These are phyloP conservation scores for Cucurbita maxima DNA, from an alignment of 306 rosid species.

Conservation along the genomic window DNA sequence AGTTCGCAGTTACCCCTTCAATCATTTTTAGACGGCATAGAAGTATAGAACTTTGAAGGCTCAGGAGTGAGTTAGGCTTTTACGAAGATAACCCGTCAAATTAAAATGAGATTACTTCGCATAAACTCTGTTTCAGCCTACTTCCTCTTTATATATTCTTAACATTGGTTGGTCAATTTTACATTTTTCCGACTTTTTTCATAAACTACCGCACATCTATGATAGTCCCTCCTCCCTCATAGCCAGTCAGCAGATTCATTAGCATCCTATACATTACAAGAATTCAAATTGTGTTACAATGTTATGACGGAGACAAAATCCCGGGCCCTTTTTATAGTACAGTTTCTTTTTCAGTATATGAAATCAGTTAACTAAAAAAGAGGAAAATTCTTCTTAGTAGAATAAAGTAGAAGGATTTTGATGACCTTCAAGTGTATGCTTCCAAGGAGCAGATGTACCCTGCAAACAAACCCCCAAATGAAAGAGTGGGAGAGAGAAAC, in stretches of 20 bases:
- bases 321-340: not conserved
- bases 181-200: not conserved
- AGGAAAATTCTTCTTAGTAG: not conserved
- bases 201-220: not conserved
- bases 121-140: not conserved
- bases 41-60: not conserved
- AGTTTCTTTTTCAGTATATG: not conserved
- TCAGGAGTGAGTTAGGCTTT: not conserved
- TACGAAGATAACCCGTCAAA: not conserved
- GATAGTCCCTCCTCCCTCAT: not conserved
- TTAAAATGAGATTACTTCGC: not conserved
- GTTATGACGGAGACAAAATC: not conserved
- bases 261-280: not conserved
- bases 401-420: not conserved
- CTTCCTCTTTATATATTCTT: not conserved
- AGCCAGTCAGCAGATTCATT: not conserved
- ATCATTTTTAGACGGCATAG: not conserved
- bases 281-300: not conserved
- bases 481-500: not conserved
- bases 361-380: not conserved
- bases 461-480: conserved; percentile 7
- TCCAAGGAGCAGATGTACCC: conserved; percentile 92
- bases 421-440: conserved; percentile 80
- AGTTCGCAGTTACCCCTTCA: not conserved
- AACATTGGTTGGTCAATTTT: not conserved